A percentile compares a stretch with the other conserved stretches of the same genome.
These are phyloP conservation scores for Fusarium irregulare DNA, from an alignment of 2,329 filamentous ascomycete species.

Conservation along the genomic window DNA sequence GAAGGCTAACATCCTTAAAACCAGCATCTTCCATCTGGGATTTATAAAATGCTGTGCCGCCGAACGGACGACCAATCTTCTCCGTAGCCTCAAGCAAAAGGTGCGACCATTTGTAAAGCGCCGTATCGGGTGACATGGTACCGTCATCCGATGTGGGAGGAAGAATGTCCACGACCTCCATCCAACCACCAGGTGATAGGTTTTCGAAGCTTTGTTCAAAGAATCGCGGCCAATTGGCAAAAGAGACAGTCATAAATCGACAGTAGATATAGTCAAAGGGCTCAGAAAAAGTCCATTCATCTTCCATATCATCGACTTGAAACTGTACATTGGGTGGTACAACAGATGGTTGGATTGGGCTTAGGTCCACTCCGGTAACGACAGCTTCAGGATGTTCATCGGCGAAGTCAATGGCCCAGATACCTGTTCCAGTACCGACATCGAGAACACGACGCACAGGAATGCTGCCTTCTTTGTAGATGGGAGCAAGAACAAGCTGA, in stretches of 20 bases:
- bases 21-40: conserved; percentile 59
- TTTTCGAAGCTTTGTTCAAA: conserved; percentile 35
- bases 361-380: conserved; percentile 37
- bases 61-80: conserved; percentile 45
- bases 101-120: conserved; percentile 37
- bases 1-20: conserved; percentile 60
- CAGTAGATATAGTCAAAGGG: conserved; percentile 43
- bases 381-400: conserved; percentile 29
- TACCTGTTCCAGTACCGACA: conserved; percentile 42
- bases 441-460: conserved; percentile 37
- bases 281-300: conserved; percentile 38
- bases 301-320: conserved; percentile 43
- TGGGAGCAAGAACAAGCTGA: conserved; percentile 37
- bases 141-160: conserved; percentile 13
- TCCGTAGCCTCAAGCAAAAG: conserved; percentile 42
- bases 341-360: conserved; percentile 33
- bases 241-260: conserved; percentile 36
- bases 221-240: conserved; percentile 36
- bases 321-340: conserved; percentile 43
- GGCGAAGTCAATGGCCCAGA: conserved; percentile 45
- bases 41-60: conserved; percentile 34
- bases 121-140: conserved; percentile 22
- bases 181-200: conserved; percentile 39
- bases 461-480: background rate
- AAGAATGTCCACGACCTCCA: conserved; percentile 41